Evolutionary conservation across 768 basidiomycete species (phyloP), one percentile per base, ranked within the genome.

Genomic region (Aureoboletus auriporus): DNA sequence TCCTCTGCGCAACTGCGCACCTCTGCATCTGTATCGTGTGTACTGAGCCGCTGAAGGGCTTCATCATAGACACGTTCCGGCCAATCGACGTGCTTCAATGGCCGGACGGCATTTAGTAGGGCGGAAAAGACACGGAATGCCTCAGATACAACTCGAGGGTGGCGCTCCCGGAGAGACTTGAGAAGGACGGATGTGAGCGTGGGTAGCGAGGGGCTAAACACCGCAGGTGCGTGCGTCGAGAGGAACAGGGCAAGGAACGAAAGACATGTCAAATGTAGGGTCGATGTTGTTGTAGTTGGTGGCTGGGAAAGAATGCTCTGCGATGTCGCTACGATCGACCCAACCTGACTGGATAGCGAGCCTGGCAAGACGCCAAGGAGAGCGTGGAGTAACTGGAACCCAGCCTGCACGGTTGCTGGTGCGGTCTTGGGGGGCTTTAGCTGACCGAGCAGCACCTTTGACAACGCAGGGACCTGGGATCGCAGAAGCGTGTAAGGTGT

Each of bases 21-120:
- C 54, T 96, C 94, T 4, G 88, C 83, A 64, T 98, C 95, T 1
- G 94, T 94, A 55, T 94, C 89, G 51, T 88, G 82, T 39, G 78
- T 85, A 42, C 72, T 78, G 33, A 99, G 69, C 44, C 91, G 76
- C 17, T 71, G 64, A 4, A 88, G 71, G 9, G 90, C 84, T 53
- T 91, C 84, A 8, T 78, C 71, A 65, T 94, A 96, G 4, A 96
- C 74, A 9, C 71, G 60, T 46, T 89, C 80, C 5, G 80, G 67
- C 89, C 89, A 92, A 13, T 82, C 79, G 6, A 66, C 70, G 47
- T 72, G 62, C 54, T 80, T 81, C 40, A 87, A 66, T 1, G 91
- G 91, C 41, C 86, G 83, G 34, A 87, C 69, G 3, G 88, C 77
- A 53, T 79, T 83, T 28, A 96, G 75, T 7, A 99, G 71, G 2